Evolutionary conservation across 306 rosid species (phyloP).

Genomic region (Vachellia collinsii): DNA sequence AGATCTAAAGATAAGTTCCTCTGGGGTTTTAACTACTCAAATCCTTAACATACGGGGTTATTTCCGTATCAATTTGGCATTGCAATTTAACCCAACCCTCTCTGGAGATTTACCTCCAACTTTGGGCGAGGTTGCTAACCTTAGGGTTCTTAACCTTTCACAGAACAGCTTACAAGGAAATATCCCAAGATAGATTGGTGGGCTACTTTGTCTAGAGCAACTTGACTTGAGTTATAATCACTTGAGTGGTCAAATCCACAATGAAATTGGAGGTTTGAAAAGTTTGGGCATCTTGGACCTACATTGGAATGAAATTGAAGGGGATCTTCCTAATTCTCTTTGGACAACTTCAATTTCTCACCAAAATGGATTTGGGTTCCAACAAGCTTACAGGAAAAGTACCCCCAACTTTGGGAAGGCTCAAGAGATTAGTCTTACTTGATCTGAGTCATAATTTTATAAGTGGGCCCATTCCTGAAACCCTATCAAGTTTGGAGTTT

Average conservation of each 20-base stretch:
- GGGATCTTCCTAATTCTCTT: conserved; percentile 53
- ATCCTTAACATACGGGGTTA: no score
- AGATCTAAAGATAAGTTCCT: no score
- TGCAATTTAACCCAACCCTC: conserved; percentile 62
- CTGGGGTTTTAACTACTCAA: no score
- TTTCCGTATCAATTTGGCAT: no score
- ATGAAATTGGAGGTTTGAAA: conserved; percentile 52
- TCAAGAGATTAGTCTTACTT: conserved; percentile 56
- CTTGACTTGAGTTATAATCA: conserved; percentile 70
- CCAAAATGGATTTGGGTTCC: conserved; percentile 63
- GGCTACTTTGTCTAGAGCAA: conserved; percentile 51
- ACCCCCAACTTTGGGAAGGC: conserved; percentile 51
- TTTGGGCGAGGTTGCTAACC: conserved; percentile 37
- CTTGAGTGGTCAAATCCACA: conserved; percentile 62
- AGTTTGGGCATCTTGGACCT: conserved; percentile 64
- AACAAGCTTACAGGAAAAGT: conserved; percentile 52
- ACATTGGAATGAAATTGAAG: conserved; percentile 56
- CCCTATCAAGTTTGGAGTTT: conserved; percentile 49
- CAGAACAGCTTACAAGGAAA: conserved; percentile 61
- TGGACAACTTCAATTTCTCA: conserved; percentile 50
- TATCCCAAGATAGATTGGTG: conserved; percentile 52
- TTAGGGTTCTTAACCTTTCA: conserved; percentile 61
- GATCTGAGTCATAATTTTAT: conserved; percentile 60
- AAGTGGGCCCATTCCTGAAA: conserved; percentile 57
- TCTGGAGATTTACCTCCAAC: conserved; percentile 57